Conservation (phyloP, 73 alveolate species). For the Diophrys appendiculata region DNA sequence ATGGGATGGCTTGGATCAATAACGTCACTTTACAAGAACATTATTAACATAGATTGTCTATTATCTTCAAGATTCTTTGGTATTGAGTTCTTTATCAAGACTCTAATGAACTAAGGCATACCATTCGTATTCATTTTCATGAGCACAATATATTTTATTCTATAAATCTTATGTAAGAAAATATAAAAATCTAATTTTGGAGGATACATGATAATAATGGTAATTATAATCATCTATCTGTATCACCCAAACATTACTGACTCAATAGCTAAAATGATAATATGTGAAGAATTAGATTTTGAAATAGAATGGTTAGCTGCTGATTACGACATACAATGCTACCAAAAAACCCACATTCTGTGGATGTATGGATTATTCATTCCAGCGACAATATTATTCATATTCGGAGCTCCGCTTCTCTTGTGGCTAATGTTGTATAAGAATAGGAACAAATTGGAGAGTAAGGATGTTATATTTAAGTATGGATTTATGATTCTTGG, state of each 20-base stretch:
- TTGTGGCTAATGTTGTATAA: slow-evolving; percentile 4
- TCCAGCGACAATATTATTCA: not conserved
- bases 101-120: not conserved
- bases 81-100: not conserved
- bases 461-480: not conserved
- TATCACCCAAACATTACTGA: not conserved
- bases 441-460: slow-evolving; percentile 10
- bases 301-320: not conserved
- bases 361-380: not conserved
- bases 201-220: not conserved
- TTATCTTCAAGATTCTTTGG: not conserved
- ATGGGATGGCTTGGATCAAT: not conserved
- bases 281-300: not conserved
- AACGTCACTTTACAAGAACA: not conserved
- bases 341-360: not conserved
- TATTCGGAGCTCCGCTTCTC: slow-evolving; percentile 7
- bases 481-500: slow-evolving; percentile 13
- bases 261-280: not conserved
- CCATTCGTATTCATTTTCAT: not conserved
- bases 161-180: not conserved
- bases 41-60: not conserved
- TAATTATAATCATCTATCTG: not conserved
- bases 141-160: no score
- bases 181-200: not conserved
- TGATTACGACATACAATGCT: not conserved